Base-by-base conservation (phyloP, 495 filamentous ascomycete genomes). In the Margaritispora aquatica region DNA sequence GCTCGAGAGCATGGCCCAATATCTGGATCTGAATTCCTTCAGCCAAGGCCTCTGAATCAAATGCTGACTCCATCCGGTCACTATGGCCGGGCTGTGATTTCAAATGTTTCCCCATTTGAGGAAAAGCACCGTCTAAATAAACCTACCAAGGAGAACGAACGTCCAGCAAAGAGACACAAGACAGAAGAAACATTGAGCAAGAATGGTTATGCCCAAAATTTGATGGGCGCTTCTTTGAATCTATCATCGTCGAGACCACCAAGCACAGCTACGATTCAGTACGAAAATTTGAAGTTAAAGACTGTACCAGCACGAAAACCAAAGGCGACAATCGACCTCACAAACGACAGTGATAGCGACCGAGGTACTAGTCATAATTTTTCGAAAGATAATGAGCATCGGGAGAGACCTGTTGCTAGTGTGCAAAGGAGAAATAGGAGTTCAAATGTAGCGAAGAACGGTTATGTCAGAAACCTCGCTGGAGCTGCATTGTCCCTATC, bases 101-200 rank as follows among this genome's bases (percentile, higher is more conserved):
- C 76, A 1, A 69, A 58, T 29, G 71, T 73, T 44, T 81, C 79
- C 1, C 79, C 79, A 0, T 82, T 78, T 49, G 79, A 82, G 61
- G 73, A 77, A 38, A 70, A 75, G 26, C 73, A 75, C 53, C 70
- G 61, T 44, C 31, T 26, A 2, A 49, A 26, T 20, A 23, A 20
- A 26, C 15, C 44, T 5, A 38, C 19, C 2, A 22, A 54, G 4
- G 61, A 59, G 31, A 52, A 44, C n/a, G 52, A 59, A 2, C 29
- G 60, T 22, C 60, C 66, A 20, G 19, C 58, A 7, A 69, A 69
- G 41, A 64, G 66, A 23, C 51, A 50, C 50, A 66, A 63, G 21
- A 49, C 52, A 36, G 58, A 66, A 38, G 4, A 23, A 23, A 17
- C 57, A 19, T 46, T 60, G 24, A 61, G 60, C 62, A 81, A 80